A percentile compares a stretch with the other conserved stretches of the same genome.
These are phyloP conservation scores for Panicum miliaceum DNA, from an alignment of 176 grass and related monocot genomes.

Conservation along the genomic window DNA sequence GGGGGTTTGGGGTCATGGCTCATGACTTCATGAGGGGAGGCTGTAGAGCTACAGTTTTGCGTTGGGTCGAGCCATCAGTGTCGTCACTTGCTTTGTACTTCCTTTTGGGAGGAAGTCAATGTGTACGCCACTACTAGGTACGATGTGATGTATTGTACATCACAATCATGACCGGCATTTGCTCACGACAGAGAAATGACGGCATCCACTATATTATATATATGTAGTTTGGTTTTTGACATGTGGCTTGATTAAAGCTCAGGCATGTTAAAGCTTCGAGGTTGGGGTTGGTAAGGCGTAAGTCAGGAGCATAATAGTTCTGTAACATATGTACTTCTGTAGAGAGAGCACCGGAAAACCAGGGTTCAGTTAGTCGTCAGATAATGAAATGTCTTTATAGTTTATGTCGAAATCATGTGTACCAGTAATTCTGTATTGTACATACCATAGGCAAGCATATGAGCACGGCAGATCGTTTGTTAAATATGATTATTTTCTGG, in stretches of 20 bases:
- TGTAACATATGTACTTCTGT: too few relatives aligned
- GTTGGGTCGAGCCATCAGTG: background rate
- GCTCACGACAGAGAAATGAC: background rate
- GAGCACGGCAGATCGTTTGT: too few relatives aligned
- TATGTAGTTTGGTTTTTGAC: background rate
- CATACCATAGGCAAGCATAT: too few relatives aligned
- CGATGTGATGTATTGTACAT: background rate
- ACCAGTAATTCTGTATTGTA: too few relatives aligned
- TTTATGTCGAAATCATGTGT: too few relatives aligned
- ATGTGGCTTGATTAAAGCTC: background rate
- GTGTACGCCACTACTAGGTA: constrained; percentile 31
- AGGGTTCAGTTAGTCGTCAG: too few relatives aligned
- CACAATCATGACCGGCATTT: background rate
- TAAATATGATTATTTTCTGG: too few relatives aligned
- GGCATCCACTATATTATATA: background rate
- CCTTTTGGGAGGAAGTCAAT: constrained; percentile 18
- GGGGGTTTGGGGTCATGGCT: background rate
- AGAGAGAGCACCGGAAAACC: too few relatives aligned
- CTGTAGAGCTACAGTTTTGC: constrained; percentile 1
- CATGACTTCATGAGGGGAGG: background rate
- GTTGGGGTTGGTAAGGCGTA: background rate
- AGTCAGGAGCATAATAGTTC: too few relatives aligned
- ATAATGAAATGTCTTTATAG: too few relatives aligned
- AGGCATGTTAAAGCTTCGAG: background rate
- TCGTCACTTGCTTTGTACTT: background rate